Evolutionary conservation across 1,284 basidiomycete species (phyloP).

Genomic region (Moesziomyces sp.): DNA sequence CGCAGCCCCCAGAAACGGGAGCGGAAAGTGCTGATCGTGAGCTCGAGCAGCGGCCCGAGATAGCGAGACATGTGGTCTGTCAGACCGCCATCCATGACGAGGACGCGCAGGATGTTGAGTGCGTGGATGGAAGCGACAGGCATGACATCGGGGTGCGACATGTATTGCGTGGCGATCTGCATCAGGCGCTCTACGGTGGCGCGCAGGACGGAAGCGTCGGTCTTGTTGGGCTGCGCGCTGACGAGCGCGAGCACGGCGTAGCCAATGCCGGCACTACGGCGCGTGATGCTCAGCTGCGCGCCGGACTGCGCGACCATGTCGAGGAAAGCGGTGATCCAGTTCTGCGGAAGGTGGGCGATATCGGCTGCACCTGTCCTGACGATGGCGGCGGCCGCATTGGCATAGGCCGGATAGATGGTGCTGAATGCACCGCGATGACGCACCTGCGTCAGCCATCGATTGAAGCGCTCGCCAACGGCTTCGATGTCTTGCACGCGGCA

Average conservation of each 20-base stretch:
- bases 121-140: slow-evolving; percentile 60
- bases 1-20: slow-evolving; percentile 67
- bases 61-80: slow-evolving; percentile 45
- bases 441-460: slow-evolving; percentile 65
- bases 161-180: slow-evolving; percentile 22
- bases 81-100: slow-evolving; percentile 59
- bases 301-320: slow-evolving; percentile 43
- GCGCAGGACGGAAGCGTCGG: slow-evolving; percentile 26
- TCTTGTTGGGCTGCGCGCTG: slow-evolving; percentile 48
- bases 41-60: slow-evolving; percentile 60
- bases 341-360: slow-evolving; percentile 46
- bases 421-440: slow-evolving; percentile 68
- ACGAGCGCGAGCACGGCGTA: slow-evolving; percentile 68
- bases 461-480: slow-evolving; percentile 62
- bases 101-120: slow-evolving; percentile 66
- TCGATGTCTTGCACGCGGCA: slow-evolving; percentile 37
- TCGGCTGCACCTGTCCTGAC: slow-evolving; percentile 49
- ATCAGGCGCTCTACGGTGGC: slow-evolving; percentile 42
- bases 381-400: slow-evolving; percentile 57
- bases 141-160: slow-evolving; percentile 26
- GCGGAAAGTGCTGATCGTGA: slow-evolving; percentile 65
- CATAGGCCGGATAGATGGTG: slow-evolving; percentile 66
- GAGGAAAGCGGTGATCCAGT: slow-evolving; percentile 64
- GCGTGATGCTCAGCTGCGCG: slow-evolving; percentile 65
- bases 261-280: slow-evolving; percentile 68